Percentiles rank a stretch among this genome's conserved stretches.
Evolutionary conservation across 73 alveolate species (phyloP).

Genomic region (Effrenium voratum): DNA sequence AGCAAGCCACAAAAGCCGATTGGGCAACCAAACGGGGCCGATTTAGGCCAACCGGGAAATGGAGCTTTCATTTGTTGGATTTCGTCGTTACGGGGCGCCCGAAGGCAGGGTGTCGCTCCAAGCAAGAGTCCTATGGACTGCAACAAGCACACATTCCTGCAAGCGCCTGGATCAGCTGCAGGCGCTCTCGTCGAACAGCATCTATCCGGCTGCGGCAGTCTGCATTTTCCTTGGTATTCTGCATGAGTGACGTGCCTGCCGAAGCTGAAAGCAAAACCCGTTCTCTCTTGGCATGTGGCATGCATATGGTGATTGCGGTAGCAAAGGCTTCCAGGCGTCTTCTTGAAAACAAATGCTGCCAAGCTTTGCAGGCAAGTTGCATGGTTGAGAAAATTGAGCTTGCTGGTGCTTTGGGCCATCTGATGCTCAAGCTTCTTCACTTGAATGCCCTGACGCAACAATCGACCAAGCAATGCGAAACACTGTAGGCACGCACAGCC

Average conservation of each 20-base stretch:
- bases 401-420: slow-evolving; percentile 61
- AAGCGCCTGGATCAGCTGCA: slow-evolving; percentile 70
- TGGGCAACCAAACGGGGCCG: not conserved
- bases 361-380: slow-evolving; percentile 39
- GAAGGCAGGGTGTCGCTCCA: too few species aligned
- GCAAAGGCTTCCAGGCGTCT: too few species aligned
- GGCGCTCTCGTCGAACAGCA: slow-evolving; percentile 75
- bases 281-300: too few species aligned
- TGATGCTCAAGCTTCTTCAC: slow-evolving; percentile 66
- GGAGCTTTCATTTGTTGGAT: too few species aligned
- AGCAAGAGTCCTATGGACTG: not conserved
- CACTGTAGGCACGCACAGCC: not conserved
- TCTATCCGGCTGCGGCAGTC: slow-evolving; percentile 86
- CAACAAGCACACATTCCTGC: not conserved
- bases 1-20: not conserved
- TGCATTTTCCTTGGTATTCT: slow-evolving; percentile 32
- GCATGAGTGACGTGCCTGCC: too few species aligned
- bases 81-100: too few species aligned
- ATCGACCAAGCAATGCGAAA: not conserved
- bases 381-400: slow-evolving; percentile 60
- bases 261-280: too few species aligned
- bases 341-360: too few species aligned
- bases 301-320: too few species aligned
- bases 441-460: slow-evolving; percentile 10
- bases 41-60: too few species aligned